Evolutionary conservation across 108 stramenopile species (phyloP).

Genomic region (Craspedostauros australis): DNA sequence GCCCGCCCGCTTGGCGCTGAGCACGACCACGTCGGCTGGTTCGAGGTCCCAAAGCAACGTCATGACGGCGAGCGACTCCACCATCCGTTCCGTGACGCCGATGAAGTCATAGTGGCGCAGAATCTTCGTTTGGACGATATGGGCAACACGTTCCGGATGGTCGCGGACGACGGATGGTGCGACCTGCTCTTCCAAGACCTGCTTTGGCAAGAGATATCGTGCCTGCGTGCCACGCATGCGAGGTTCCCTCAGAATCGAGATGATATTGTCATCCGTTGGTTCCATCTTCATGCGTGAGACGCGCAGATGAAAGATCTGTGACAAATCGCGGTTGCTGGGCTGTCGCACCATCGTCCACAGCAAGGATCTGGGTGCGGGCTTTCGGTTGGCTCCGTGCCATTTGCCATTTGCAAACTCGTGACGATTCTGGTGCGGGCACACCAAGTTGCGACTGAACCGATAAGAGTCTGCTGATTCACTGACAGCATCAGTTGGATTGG

Average conservation of each 20-base stretch:
- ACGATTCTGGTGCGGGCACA: neutral
- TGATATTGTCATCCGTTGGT: too few relatives aligned
- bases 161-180: too few relatives aligned
- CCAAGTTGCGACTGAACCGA: too few relatives aligned
- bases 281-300: too few relatives aligned
- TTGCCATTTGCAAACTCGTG: conserved; percentile 1
- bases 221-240: too few relatives aligned
- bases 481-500: too few relatives aligned
- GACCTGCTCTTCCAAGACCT: too few relatives aligned
- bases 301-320: neutral
- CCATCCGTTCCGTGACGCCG: conserved; percentile 7
- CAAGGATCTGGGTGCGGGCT: neutral
- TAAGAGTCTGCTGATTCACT: too few relatives aligned
- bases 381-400: neutral
- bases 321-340: conserved; percentile 12
- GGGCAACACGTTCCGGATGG: neutral
- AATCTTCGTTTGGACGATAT: conserved; percentile 2
- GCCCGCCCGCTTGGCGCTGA: conserved; percentile 4
- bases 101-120: conserved; percentile 2
- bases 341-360: conserved; percentile 18
- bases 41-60: conserved; percentile 8
- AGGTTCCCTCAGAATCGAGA: too few relatives aligned
- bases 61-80: conserved; percentile 19
- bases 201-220: too few relatives aligned
- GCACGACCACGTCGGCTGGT: conserved; percentile 8